Evolutionary conservation across 192 early-diverging fungal species (phyloP), one percentile per base, ranked within the genome.

Genomic region (Fimicolochytrium jonesii): DNA sequence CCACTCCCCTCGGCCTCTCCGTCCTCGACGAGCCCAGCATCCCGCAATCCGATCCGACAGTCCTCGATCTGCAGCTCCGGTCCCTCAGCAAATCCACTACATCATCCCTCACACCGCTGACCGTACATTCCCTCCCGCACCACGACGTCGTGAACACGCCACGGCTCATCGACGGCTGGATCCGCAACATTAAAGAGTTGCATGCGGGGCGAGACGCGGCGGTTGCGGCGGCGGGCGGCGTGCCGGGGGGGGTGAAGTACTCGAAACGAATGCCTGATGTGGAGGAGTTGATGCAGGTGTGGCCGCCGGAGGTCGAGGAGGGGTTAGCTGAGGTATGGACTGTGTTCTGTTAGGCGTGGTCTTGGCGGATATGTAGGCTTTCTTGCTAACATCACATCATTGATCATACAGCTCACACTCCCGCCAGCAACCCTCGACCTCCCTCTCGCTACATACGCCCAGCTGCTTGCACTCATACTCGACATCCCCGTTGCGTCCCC

Each of bases 231-330:
- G n/a, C n/a, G n/a, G n/a, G n/a, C n/a, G n/a, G n/a, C n/a, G n/a
- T n/a, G n/a, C 55, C 69, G 41, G 63, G 56, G 32, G 31, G 55
- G 26, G 69, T 77, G 1, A 50, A 75, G 25, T 77, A 74, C 46
- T 36, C 67, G 20, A 59, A 70, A 46, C 50, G 75, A 30, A 83
- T 84, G 81, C 82, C 82, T 7, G 77, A 85, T 52, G 67, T 85
- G 31, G 83, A 85, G 54, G 74, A 77, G 25, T 46, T 85, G 36
- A 85, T 85, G 83, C 78, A 83, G 49, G 73, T 75, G 17, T 85
- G 83, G 83, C 71, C 73, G 20, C 22, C 56, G 18, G 78, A 85
- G 51, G 63, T 85, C 33, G 83, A 85, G 55, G 64, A 75, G 35
- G 75, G 46, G 2, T 58, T 83, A 26, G 46, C 35, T 15, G 56